Evolutionary conservation across 1,139 yeast genomes (phyloP).

Genomic region (Debaryomycetaceae sp.): DNA sequence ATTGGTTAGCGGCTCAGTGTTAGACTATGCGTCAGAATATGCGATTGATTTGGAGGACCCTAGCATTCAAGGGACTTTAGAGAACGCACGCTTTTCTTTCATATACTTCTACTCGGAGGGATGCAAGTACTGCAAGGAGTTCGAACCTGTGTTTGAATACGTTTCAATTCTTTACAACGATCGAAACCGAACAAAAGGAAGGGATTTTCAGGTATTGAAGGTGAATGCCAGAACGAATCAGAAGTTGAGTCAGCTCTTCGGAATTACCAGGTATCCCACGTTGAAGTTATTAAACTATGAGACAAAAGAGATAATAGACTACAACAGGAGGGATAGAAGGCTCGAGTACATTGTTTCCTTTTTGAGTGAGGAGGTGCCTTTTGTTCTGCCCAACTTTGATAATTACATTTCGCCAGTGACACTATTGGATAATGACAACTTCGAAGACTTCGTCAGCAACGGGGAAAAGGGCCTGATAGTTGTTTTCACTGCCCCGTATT

Average conservation of each 20-base stretch:
- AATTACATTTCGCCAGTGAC: conserved; percentile 14
- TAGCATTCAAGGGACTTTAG: conserved; percentile 15
- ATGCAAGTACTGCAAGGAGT: conserved; percentile 35
- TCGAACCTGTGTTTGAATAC: conserved; percentile 36
- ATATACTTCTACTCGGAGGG: conserved; percentile 39
- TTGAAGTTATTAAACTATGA: conserved; percentile 26
- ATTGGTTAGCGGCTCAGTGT: background rate
- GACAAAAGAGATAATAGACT: conserved; percentile 25
- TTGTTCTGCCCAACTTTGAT: conserved; percentile 17
- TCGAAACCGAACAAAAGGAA: conserved; percentile 3
- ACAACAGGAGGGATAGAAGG: conserved; percentile 17
- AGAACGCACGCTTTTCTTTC: conserved; percentile 28
- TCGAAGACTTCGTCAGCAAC: conserved; percentile 3
- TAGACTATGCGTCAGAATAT: conserved; percentile 2
- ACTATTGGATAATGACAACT: conserved; percentile 6
- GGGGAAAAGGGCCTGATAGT: conserved; percentile 16
- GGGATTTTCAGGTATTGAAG: conserved; percentile 27
- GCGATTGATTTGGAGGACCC: conserved; percentile 17
- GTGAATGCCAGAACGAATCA: conserved; percentile 25
- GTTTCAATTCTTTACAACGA: conserved; percentile 26
- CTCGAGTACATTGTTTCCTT: conserved; percentile 23
- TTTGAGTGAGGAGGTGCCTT: conserved; percentile 14
- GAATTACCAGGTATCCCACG: conserved; percentile 28
- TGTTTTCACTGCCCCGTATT: conserved; percentile 23
- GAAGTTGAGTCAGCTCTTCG: conserved; percentile 22